Evolutionary conservation across 768 basidiomycete genomes (phyloP).

Genomic region (Mycena leptocephala): DNA sequence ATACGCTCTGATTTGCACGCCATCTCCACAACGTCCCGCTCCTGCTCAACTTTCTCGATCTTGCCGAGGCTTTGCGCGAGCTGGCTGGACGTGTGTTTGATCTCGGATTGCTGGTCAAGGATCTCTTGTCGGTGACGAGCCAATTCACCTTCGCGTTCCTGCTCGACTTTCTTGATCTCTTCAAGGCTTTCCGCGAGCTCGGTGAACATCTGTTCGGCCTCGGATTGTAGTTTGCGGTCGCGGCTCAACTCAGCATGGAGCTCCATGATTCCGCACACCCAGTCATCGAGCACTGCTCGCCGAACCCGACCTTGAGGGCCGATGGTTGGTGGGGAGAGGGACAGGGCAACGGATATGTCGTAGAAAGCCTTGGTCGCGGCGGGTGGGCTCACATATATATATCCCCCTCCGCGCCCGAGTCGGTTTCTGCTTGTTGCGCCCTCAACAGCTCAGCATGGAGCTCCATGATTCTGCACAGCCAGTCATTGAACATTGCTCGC

Average conservation of each 20-base stretch:
- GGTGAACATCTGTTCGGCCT: too few relatives aligned
- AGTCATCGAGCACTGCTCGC: not conserved
- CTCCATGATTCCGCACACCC: not conserved
- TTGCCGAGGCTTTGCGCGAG: not conserved
- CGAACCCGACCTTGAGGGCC: not conserved
- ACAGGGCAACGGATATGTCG: not conserved
- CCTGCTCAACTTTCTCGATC: not conserved
- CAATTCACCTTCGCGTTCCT: too few relatives aligned
- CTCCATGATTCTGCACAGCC: not conserved
- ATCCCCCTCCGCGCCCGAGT: too few relatives aligned
- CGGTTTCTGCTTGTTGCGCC: too few relatives aligned
- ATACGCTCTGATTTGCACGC: not conserved
- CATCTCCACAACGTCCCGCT: not conserved
- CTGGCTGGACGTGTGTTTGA: not conserved
- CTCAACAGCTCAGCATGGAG: too few relatives aligned
- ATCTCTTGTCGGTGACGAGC: not conserved
- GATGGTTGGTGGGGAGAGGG: not conserved
- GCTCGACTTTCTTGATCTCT: too few relatives aligned
- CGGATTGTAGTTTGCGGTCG: too few relatives aligned
- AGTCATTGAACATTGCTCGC: not conserved
- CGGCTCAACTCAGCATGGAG: too few relatives aligned
- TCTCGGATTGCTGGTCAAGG: not conserved
- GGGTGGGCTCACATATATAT: not conserved
- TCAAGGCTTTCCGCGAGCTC: too few relatives aligned
- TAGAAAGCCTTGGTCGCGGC: not conserved